phyloP scores from a whole-genome alignment of 306 rosid genomes.

The Sicyos baderoa region DNA sequence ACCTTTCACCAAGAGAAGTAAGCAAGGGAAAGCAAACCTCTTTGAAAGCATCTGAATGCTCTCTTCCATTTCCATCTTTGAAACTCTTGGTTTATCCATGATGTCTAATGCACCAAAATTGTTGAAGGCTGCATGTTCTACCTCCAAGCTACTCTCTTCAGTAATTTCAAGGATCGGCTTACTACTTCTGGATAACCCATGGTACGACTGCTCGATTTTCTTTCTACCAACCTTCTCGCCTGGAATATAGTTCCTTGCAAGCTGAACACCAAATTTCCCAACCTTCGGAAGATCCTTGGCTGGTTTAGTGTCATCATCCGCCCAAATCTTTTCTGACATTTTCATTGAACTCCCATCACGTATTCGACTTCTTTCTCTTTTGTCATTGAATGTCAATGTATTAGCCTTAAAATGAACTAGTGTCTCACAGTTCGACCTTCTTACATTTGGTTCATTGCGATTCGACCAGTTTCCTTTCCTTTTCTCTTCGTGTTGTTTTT shows the following conservation, averaged over 20 bases:
- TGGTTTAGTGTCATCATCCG: slow-evolving; percentile 19
- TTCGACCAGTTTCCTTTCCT: slow-evolving; percentile 20
- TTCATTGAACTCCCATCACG: slow-evolving; percentile 24
- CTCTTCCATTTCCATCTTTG: slow-evolving; percentile 76
- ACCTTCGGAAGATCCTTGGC: slow-evolving; percentile 20
- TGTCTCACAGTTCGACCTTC: background rate
- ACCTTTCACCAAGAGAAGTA: slow-evolving; percentile 22
- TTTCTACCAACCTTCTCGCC: slow-evolving; percentile 26
- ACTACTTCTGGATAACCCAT: slow-evolving; percentile 27
- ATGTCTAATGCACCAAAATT: slow-evolving; percentile 41
- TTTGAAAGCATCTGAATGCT: slow-evolving; percentile 68
- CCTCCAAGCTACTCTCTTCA: slow-evolving; percentile 33
- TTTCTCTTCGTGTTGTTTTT: slow-evolving; percentile 23
- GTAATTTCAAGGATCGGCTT: slow-evolving; percentile 23
- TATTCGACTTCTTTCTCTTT: slow-evolving; percentile 9
- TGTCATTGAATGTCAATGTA: background rate
- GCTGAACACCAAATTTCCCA: slow-evolving; percentile 28
- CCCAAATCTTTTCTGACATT: slow-evolving; percentile 16
- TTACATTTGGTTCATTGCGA: no score
- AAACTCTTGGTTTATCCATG: slow-evolving; percentile 43
- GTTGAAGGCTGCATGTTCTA: slow-evolving; percentile 75
- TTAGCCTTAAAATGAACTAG: background rate
- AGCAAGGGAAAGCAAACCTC: slow-evolving; percentile 38
- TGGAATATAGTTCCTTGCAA: slow-evolving; percentile 25
- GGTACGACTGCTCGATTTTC: slow-evolving; percentile 21